Base-by-base conservation (phyloP, 1,139 yeast species). In the Blastobotrys indianensis region DNA sequence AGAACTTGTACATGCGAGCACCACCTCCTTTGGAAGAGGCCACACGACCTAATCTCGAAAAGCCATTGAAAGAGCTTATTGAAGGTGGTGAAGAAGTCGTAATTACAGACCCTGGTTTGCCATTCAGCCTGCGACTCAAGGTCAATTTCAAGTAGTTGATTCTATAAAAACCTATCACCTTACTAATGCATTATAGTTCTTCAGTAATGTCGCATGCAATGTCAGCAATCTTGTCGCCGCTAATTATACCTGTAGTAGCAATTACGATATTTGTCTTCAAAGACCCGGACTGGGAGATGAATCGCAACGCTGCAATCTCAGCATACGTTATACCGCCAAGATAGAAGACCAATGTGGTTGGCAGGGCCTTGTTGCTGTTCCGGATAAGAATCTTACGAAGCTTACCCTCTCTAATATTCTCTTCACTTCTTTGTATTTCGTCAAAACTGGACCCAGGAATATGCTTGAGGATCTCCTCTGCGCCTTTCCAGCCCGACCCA, bases 261-360 rank as follows among this genome's bases (percentile, higher is more conserved):
- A 82, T 67, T 1, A 79, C 52, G 35, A 82, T 54, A 54, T 72
- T 70, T 13, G 56, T 54, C 9, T 52, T 44, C 10, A 39, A 44
- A 33, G 49, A 46, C n/a, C 51, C 44, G 45, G 66, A 64, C 44
- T 67, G 64, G 45, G 82, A 77, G 29, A 83, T 66, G 47, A 73
- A 73, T 55, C 81, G 70, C 46, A 85, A 69, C 15, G 87, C 80
- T 10, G 86, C 74, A 10, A 85, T 68, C 61, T 86, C 95, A 11
- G 87, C 76, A 59, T 83, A 75, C 0, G 95, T 84, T n/a, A 85
- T 68, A 0, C 95, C 95, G 7, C 95, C 95, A 36, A 86, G 62
- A 29, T 84, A 66, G 32, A 82, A 73, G 43, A 76, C 76, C 59
- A 72, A 70, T 30, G 62, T 66, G 16, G 63, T 62, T 13, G 62